These are phyloP conservation scores for Calonectria crousiana DNA, from an alignment of 2,329 filamentous ascomycete genomes.

Conservation along the genomic window DNA sequence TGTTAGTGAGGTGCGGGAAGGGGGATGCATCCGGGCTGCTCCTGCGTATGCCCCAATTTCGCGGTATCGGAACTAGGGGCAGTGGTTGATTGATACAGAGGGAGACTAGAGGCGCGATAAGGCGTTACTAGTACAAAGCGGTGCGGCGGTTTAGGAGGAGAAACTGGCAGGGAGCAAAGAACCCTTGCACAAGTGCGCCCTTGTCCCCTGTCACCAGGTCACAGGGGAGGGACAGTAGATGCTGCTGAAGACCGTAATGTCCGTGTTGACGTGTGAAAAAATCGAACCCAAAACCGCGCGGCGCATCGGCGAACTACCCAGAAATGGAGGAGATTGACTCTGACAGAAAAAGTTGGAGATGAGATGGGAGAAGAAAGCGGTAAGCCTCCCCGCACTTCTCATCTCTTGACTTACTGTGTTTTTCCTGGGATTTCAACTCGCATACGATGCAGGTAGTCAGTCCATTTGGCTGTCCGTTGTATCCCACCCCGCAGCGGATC, in stretches of 20 bases:
- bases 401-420: conserved; percentile 19
- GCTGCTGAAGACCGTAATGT: conserved; percentile 17
- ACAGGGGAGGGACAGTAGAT: background rate
- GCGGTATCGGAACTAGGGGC: conserved; percentile 20
- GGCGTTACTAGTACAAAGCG: background rate
- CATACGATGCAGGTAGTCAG: background rate
- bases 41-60: conserved; percentile 15
- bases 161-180: background rate
- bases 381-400: conserved; percentile 34
- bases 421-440: background rate
- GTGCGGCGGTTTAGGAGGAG: background rate
- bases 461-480: background rate
- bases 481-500: conserved; percentile 30
- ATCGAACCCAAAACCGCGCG: conserved; percentile 14
- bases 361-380: background rate
- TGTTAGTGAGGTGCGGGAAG: background rate
- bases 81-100: background rate
- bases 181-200: background rate
- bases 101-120: conserved; percentile 17
- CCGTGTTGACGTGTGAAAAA: background rate
- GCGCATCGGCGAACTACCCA: conserved; percentile 19
- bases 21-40: conserved; percentile 3
- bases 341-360: conserved; percentile 1
- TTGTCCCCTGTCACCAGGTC: conserved; percentile 1
- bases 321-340: conserved; percentile 21